A percentile compares a stretch with the other conserved stretches of the same genome.
These are phyloP conservation scores for Haplosporangium gracile DNA, from an alignment of 192 early-diverging fungal species.

Conservation along the genomic window DNA sequence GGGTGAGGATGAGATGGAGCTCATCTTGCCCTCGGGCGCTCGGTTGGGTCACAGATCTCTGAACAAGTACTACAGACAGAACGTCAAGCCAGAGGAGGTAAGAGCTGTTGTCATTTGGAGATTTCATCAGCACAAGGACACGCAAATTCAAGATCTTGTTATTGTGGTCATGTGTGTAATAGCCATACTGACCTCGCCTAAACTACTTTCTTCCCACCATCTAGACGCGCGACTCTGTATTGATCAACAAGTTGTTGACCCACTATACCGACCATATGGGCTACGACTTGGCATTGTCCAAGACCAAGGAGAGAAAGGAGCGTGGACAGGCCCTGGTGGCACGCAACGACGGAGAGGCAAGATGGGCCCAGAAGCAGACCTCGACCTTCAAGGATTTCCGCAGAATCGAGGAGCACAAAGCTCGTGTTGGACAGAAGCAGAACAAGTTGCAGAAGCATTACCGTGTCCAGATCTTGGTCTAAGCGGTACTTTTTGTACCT, in stretches of 20 bases:
- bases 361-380: slow-evolving; percentile 61
- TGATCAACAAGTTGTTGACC: slow-evolving; percentile 84
- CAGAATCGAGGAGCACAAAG: slow-evolving; percentile 71
- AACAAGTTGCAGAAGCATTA: slow-evolving; percentile 93
- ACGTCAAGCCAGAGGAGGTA: slow-evolving; percentile 74
- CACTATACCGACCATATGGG: slow-evolving; percentile 71
- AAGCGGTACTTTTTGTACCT: background rate
- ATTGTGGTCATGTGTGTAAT: background rate
- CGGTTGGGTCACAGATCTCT: slow-evolving; percentile 86
- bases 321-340: slow-evolving; percentile 57
- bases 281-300: slow-evolving; percentile 57
- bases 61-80: slow-evolving; percentile 90
- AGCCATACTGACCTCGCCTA: background rate
- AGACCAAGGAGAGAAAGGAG: slow-evolving; percentile 55
- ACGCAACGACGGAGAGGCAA: slow-evolving; percentile 51
- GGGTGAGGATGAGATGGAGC: slow-evolving; percentile 85
- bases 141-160: background rate
- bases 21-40: slow-evolving; percentile 89
- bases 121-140: background rate
- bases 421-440: slow-evolving; percentile 75
- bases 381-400: slow-evolving; percentile 73
- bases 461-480: slow-evolving; percentile 81
- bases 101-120: background rate
- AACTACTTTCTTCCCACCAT: slow-evolving; percentile 6
- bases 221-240: slow-evolving; percentile 76